phyloP scores from a whole-genome alignment of 306 rosid species.

The Quercus agrifolia region DNA sequence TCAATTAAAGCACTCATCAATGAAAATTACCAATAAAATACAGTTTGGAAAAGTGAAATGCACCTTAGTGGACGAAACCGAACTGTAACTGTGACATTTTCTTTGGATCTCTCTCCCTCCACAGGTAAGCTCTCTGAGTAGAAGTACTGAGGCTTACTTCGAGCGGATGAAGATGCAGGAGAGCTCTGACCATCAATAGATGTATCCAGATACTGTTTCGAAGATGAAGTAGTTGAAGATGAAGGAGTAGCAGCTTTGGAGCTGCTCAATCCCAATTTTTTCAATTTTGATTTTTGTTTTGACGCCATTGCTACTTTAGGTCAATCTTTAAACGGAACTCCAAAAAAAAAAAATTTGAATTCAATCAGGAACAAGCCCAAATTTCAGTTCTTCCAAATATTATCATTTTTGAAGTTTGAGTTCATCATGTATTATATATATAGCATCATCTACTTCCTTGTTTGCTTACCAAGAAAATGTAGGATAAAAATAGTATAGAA shows the following conservation, averaged over 20 bases:
- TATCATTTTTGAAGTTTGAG: constrained; percentile 2
- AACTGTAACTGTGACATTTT: constrained; percentile 95
- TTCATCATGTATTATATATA: not conserved
- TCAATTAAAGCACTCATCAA: constrained; percentile 8
- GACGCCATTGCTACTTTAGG: constrained; percentile 60
- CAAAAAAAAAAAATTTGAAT: constrained; percentile 2
- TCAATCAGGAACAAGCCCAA: constrained; percentile 11
- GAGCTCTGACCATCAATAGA: constrained; percentile 75
- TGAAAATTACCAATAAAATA: not conserved
- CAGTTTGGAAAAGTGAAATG: constrained; percentile 7
- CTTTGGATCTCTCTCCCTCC: constrained; percentile 56
- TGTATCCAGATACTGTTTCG: constrained; percentile 67
- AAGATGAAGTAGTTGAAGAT: constrained; percentile 83
- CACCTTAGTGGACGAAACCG: constrained; percentile 95
- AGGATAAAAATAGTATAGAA: not conserved
- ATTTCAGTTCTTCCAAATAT: not conserved
- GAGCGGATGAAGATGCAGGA: constrained; percentile 86
- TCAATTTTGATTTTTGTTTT: constrained; percentile 53
- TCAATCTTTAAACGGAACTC: constrained; percentile 42
- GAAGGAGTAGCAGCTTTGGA: constrained; percentile 61
- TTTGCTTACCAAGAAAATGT: constrained; percentile 6
- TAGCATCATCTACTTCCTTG: not conserved
- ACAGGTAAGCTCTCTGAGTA: constrained; percentile 47
- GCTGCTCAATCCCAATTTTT: constrained; percentile 40
- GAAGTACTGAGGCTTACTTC: constrained; percentile 73